Evolutionary conservation across 2,329 filamentous ascomycete species (phyloP).

Genomic region (Trichoderma guizhouense): DNA sequence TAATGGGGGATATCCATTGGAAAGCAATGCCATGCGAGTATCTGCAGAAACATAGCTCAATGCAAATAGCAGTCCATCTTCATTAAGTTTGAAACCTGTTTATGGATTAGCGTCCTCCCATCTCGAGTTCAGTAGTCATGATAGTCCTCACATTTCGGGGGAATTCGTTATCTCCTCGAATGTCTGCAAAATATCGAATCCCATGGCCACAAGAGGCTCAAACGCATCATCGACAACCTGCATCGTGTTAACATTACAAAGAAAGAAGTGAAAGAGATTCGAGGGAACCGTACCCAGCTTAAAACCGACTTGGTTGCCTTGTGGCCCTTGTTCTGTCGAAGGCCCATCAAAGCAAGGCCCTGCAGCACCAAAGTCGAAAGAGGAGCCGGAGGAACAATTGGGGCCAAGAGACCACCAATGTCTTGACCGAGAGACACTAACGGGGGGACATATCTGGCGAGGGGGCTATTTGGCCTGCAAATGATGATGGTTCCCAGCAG

Average conservation of each 20-base stretch:
- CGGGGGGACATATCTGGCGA: conserved; percentile 68
- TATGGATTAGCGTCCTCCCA: background rate
- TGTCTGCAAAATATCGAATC: conserved; percentile 72
- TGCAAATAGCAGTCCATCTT: background rate
- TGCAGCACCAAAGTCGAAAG: conserved; percentile 70
- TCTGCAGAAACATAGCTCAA: background rate
- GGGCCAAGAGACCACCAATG: conserved; percentile 75
- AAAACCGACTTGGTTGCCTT: conserved; percentile 70
- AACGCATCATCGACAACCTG: conserved; percentile 68
- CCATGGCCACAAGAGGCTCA: conserved; percentile 73
- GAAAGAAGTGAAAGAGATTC: background rate
- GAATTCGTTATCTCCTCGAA: conserved; percentile 78
- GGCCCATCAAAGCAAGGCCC: conserved; percentile 74
- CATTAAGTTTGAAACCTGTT: conserved; percentile 12
- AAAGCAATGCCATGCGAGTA: background rate
- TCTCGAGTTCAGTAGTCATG: background rate
- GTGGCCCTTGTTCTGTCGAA: conserved; percentile 77
- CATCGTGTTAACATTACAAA: conserved; percentile 19
- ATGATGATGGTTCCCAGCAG: conserved; percentile 77
- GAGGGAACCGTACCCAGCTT: conserved; percentile 65
- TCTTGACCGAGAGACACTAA: conserved; percentile 57
- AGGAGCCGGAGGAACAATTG: conserved; percentile 66
- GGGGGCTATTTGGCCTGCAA: conserved; percentile 65
- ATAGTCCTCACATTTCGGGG: conserved; percentile 38
- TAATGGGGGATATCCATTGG: background rate